Conservation (phyloP, 2,329 filamentous ascomycete species). For the Aspergillus awamori region DNA sequence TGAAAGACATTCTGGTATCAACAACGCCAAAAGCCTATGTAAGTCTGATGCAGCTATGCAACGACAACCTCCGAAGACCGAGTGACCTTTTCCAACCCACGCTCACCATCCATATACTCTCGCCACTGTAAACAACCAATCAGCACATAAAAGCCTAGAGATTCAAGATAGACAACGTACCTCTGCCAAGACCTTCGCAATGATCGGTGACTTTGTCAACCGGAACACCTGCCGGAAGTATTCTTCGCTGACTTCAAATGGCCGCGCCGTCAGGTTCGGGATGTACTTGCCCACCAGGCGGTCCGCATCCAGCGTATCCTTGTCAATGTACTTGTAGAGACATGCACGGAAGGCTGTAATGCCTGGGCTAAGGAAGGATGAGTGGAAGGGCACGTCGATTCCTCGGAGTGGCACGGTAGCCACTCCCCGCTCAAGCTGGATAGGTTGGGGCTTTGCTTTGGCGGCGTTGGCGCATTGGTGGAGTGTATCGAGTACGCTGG, state of each 20-base stretch:
- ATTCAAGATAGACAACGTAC: background rate
- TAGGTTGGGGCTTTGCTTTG: background rate
- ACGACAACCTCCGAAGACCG: background rate
- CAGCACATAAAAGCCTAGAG: background rate
- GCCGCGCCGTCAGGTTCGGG: conserved; percentile 8
- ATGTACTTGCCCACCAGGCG: conserved; percentile 7
- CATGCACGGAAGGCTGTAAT: conserved; percentile 10
- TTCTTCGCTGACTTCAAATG: conserved; percentile 4
- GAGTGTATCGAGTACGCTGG: background rate
- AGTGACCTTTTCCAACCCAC: background rate
- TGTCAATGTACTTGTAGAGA: conserved; percentile 1
- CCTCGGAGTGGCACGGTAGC: conserved; percentile 10
- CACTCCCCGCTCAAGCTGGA: background rate
- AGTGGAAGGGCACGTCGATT: conserved; percentile 14
- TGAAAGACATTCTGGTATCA: background rate
- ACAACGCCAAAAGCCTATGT: background rate
- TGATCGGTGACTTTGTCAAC: background rate
- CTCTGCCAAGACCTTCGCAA: background rate
- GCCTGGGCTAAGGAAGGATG: conserved; percentile 1
- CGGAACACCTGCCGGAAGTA: conserved; percentile 3
- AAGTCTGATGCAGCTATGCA: background rate
- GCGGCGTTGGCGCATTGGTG: background rate
- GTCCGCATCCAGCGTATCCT: background rate
- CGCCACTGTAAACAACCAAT: background rate
- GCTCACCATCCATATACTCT: background rate